A percentile compares a stretch with the other conserved stretches of the same genome.
Evolutionary conservation across 371 early-diverging fungal species (phyloP).

Genomic region (Syncephalastrum monosporum): DNA sequence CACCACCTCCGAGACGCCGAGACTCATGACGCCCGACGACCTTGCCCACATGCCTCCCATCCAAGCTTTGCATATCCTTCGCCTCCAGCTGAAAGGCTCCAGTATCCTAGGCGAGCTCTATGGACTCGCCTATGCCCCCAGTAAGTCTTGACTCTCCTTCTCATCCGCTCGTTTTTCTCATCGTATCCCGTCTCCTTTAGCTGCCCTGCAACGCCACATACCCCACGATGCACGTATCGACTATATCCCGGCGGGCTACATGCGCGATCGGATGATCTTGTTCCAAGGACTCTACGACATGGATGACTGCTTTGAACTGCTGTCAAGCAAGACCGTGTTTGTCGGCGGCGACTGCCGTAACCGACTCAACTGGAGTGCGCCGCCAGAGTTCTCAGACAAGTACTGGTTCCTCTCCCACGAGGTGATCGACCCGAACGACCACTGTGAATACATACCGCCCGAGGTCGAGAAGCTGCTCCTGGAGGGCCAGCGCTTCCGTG

Average conservation of each 20-base stretch:
- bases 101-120: slow-evolving; percentile 27
- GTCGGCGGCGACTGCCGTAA: slow-evolving; percentile 51
- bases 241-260: slow-evolving; percentile 25
- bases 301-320: slow-evolving; percentile 41
- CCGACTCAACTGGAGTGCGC: slow-evolving; percentile 45
- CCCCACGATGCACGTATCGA: slow-evolving; percentile 49
- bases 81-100: slow-evolving; percentile 35
- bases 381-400: slow-evolving; percentile 40
- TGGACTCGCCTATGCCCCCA: slow-evolving; percentile 23
- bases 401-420: slow-evolving; percentile 49
- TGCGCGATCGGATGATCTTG: slow-evolving; percentile 44
- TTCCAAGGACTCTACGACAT: slow-evolving; percentile 40
- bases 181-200: slow-evolving; percentile 9
- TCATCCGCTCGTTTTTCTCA: not conserved
- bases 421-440: slow-evolving; percentile 8
- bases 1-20: slow-evolving; percentile 24
- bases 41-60: slow-evolving; percentile 31
- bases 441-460: too few species aligned
- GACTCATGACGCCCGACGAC: slow-evolving; percentile 30
- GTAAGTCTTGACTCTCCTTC: slow-evolving; percentile 21
- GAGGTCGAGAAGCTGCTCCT: too few species aligned
- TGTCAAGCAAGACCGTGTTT: slow-evolving; percentile 43
- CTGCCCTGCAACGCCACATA: slow-evolving; percentile 36
- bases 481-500: too few species aligned
- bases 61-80: slow-evolving; percentile 39